Evolutionary conservation across 129 eudicot species (phyloP).

Genomic region (Arctium minus): DNA sequence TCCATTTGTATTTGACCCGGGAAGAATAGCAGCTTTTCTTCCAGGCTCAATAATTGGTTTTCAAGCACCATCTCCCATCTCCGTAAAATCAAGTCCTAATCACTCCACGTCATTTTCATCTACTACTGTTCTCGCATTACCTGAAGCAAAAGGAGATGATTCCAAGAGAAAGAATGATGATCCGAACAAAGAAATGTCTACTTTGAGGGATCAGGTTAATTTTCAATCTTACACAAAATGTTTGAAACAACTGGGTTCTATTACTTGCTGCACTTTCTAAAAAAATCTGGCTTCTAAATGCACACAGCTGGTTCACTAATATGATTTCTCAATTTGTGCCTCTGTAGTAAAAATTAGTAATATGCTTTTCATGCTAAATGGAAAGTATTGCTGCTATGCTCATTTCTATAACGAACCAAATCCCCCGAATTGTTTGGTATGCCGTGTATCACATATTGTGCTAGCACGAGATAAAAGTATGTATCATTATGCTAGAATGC

Average conservation of each 20-base stretch:
- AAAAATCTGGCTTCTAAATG: too few species aligned
- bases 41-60: constrained; percentile 35
- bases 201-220: not conserved
- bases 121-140: constrained; percentile 23
- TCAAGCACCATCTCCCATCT: constrained; percentile 50
- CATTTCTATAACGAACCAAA: not conserved
- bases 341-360: too few species aligned
- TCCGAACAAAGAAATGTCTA: not conserved
- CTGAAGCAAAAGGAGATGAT: constrained; percentile 34
- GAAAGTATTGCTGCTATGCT: not conserved
- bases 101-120: constrained; percentile 32
- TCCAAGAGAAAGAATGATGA: constrained; percentile 23
- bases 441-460: not conserved
- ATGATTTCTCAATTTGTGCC: too few species aligned
- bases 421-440: not conserved
- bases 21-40: constrained; percentile 35
- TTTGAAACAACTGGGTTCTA: not conserved
- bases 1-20: constrained; percentile 23
- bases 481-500: not conserved
- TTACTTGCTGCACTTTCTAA: not conserved
- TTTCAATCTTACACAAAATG: not conserved
- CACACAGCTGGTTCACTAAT: too few species aligned
- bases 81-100: constrained; percentile 43
- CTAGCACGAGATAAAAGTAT: not conserved
- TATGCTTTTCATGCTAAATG: constrained; percentile 18